These are phyloP conservation scores for Dentipellis fragilis DNA, from an alignment of 768 basidiomycete species.

Conservation along the genomic window DNA sequence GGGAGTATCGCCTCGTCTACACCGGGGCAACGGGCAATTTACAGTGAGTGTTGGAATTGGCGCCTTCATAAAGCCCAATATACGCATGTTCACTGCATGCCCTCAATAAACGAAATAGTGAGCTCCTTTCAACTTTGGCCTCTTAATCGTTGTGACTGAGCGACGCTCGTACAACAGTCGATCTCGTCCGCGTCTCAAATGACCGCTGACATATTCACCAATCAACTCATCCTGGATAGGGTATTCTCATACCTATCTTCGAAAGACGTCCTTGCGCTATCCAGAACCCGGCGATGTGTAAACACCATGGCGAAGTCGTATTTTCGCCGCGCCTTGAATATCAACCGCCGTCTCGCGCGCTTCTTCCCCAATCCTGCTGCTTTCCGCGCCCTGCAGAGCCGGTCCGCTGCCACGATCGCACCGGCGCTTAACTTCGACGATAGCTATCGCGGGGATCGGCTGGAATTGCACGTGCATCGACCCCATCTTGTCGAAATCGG, in stretches of 20 bases:
- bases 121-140: too few species aligned
- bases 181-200: neutral
- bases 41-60: too few species aligned
- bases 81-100: too few species aligned
- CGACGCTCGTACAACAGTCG: too few species aligned
- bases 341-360: slow-evolving; percentile 25
- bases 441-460: slow-evolving; percentile 35
- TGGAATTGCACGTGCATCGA: slow-evolving; percentile 26
- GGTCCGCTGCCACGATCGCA: slow-evolving; percentile 36
- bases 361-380: slow-evolving; percentile 27
- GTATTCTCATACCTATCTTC: neutral
- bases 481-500: neutral
- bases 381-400: slow-evolving; percentile 34
- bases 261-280: neutral
- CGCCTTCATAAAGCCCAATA: too few species aligned
- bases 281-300: neutral
- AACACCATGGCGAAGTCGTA: slow-evolving; percentile 14
- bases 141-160: too few species aligned
- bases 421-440: slow-evolving; percentile 43
- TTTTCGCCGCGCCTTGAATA: slow-evolving; percentile 22
- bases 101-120: too few species aligned
- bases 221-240: neutral
- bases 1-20: too few species aligned
- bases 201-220: neutral
- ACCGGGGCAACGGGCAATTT: too few species aligned